Percentiles rank a stretch among this genome's conserved stretches.
Conservation (phyloP, 2,329 filamentous ascomycete species). For the Clathrospora elynae region DNA sequence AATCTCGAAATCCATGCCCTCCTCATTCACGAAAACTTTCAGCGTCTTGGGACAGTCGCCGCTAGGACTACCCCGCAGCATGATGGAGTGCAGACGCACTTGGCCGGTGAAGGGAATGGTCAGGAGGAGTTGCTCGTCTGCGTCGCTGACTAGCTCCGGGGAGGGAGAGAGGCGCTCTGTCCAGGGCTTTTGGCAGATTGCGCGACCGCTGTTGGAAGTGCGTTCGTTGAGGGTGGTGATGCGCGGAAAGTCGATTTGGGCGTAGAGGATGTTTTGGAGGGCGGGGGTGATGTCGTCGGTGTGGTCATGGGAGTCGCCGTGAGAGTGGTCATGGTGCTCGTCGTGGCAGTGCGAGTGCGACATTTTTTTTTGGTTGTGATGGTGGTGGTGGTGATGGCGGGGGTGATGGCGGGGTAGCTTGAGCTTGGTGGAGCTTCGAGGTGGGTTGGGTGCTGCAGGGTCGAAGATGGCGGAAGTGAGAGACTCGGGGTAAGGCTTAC, state of each 20-base stretch:
- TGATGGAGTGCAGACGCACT: slow-evolving; percentile 86
- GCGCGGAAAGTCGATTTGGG: slow-evolving; percentile 86
- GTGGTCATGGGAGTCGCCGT: slow-evolving; percentile 75
- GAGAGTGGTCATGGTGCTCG: slow-evolving; percentile 45
- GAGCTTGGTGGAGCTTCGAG: slow-evolving; percentile 4
- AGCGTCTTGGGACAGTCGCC: slow-evolving; percentile 77
- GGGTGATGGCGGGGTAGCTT: slow-evolving; percentile 42
- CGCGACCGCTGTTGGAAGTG: slow-evolving; percentile 67
- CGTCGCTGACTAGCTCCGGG: slow-evolving; percentile 82
- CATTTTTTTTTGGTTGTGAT: slow-evolving; percentile 13
- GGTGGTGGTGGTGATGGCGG: slow-evolving; percentile 3
- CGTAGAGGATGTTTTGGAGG: slow-evolving; percentile 86
- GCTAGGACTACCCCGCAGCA: slow-evolving; percentile 78
- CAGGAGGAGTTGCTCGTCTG: slow-evolving; percentile 93
- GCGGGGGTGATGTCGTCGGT: slow-evolving; percentile 90
- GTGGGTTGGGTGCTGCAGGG: slow-evolving; percentile 5
- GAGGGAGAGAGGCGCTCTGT: slow-evolving; percentile 71
- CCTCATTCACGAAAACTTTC: slow-evolving; percentile 86
- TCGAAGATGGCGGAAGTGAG: slow-evolving; percentile 1
- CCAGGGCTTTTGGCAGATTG: slow-evolving; percentile 90
- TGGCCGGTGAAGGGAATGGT: slow-evolving; percentile 92
- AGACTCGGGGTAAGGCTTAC: not conserved
- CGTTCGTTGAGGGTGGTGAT: slow-evolving; percentile 87
- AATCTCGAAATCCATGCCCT: slow-evolving; percentile 76
- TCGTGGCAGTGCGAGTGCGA: slow-evolving; percentile 23